Base-by-base conservation (phyloP, 129 eudicot genomes). In the Heracleum sosnowskyi region DNA sequence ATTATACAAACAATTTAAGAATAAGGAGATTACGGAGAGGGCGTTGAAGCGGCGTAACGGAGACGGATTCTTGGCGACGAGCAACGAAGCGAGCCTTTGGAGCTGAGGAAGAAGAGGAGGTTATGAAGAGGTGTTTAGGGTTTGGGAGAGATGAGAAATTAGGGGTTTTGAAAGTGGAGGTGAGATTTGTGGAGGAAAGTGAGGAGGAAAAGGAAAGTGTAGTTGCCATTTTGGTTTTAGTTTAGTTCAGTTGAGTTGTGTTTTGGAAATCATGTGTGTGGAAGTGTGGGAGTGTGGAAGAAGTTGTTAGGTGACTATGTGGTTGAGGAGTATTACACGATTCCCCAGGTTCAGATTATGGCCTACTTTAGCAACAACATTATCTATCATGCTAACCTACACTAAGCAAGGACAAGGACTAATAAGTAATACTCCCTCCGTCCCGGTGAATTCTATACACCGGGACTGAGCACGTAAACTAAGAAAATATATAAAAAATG, bases 41-140 rank as follows among this genome's bases (percentile, higher is more conserved):
- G 22, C 95, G 90, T 75, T 82, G 80, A 64, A 86, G 93, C 73
- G 86, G 98, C 35, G 83, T 92, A 74, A 93, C 97, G 22, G 93
- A 73, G 41, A 86, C 49, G 46, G 96, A 85, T 76, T 91, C 93
- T 37, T 81, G 84, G 75, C 97, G 86, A 2, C 97, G 89, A 34
- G 96, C 96, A 16, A 93, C 87, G 55, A 91, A 86, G 60, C 93
- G 92, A 78, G 97, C 96, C 84, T 89, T 91, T 8, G 89, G 89
- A 5, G 89, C 83, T 16, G 87, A 76, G 41, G 85, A 75, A 15
- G 88, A 44, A 46, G 78, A 44, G 57, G 78, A 37, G 37, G 55
- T 69, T 20, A 80, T 82, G 24, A 68, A 75, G 42, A 75, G 35
- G 34, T 77, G 87, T 40, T 53, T 62, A 60, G 49, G 66, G 72